A percentile compares a stretch with the other conserved stretches of the same genome.
These are phyloP conservation scores for Pecoramyces ruminantium DNA, from an alignment of 192 early-diverging fungal species.

Conservation along the genomic window DNA sequence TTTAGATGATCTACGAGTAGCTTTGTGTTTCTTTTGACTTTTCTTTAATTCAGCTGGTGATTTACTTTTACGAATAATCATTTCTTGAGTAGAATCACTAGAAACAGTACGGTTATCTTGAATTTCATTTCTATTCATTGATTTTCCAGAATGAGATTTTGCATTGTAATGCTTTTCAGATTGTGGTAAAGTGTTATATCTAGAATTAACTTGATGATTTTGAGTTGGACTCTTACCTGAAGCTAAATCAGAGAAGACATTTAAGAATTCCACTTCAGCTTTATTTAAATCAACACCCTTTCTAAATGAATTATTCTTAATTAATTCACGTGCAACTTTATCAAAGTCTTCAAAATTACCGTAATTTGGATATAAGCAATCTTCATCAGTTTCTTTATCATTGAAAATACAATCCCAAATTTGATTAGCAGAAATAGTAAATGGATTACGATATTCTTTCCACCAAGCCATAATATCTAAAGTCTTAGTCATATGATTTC, in stretches of 20 bases:
- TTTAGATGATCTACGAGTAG: not conserved
- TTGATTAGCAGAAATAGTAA: not conserved
- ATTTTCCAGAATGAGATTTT: not conserved
- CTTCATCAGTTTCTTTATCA: not conserved
- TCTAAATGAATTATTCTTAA: not conserved
- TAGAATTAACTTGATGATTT: not conserved
- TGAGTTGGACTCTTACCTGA: not conserved
- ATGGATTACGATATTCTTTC: not conserved
- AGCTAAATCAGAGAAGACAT: not conserved
- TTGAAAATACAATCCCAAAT: not conserved
- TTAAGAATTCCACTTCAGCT: not conserved
- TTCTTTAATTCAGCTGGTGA: not conserved
- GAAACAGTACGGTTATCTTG: not conserved
- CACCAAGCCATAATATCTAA: not conserved
- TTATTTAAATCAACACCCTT: not conserved
- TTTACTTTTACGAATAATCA: not conserved
- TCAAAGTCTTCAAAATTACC: not conserved
- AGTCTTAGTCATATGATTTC: not conserved
- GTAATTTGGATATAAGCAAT: not conserved
- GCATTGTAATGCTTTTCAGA: not conserved
- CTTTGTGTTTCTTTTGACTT: not conserved
- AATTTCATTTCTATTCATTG: not conserved
- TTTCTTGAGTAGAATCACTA: not conserved
- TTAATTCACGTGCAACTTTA: not conserved
- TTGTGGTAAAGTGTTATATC: not conserved